Evolutionary conservation across 805 yeast genomes (phyloP), one percentile per base, ranked within the genome.

Genomic region (Sungouiella thailandica): DNA sequence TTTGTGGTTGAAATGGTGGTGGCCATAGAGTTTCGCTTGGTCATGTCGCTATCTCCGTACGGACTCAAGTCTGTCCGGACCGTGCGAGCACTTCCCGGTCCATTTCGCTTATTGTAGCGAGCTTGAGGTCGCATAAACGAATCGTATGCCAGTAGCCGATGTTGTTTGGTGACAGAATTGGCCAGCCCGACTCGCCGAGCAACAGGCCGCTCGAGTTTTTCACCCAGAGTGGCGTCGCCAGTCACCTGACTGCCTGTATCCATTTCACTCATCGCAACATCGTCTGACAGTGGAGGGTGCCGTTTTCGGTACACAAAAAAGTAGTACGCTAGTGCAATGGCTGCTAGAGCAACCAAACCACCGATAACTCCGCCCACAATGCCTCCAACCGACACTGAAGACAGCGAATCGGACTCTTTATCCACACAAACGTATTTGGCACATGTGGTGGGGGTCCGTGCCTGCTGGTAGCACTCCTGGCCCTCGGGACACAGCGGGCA

Each of bases 361-460:
- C 84, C 89, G 2, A 78, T 71, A 1, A 80, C 78, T 17, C 88
- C 89, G 15, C 88, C 90, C 0, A 80, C 83, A 14, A 81, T 70
- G 5, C 79, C 85, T 5, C 86, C 66, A 52, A 7, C 43, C 10
- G 58, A 27, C 20, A 34, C 28, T 5, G 36, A 18, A n/a, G 34
- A 16, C 24, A 28, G 24, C 5, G 18, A n/a, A 8, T 29, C 20
- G 5, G 37, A 10, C 17, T 26, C 12, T 13, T 19, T 17, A 12
- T 26, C 31, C 32, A 37, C 37, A 13, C 50, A 46, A 16, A 33
- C 33, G 26, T 36, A 41, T 22, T 36, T 26, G 6, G 47, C 36
- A 19, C 50, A 46, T 27, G 32, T 12, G 14, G 31, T n/a, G 18
- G 47, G 41, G 12, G 50, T 46, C 5, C 43, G 28, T 9, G 43